These are phyloP conservation scores for Vigna mungo DNA, from an alignment of 306 rosid species.

Conservation along the genomic window DNA sequence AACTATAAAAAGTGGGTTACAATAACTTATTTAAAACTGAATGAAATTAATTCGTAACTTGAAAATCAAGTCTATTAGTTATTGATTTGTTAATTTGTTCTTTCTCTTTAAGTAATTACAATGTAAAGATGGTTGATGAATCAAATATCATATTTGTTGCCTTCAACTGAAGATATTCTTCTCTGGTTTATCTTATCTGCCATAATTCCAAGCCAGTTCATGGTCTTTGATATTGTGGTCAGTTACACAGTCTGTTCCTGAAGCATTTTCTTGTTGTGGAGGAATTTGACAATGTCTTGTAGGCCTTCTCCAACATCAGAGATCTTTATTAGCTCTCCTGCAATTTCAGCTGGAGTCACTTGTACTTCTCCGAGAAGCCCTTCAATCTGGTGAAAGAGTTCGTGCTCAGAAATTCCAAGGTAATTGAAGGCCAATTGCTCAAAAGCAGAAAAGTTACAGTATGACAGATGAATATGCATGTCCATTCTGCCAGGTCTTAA, in stretches of 20 bases:
- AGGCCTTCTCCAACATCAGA: constrained; percentile 26
- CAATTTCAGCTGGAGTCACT: constrained; percentile 60
- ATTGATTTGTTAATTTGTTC: no score
- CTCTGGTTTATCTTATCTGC: no score
- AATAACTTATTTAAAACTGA: no score
- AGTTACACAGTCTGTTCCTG: background rate
- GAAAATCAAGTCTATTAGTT: no score
- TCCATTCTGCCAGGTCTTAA: constrained; percentile 70
- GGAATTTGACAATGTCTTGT: constrained; percentile 46
- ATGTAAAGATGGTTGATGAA: no score
- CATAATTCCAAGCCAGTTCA: no score
- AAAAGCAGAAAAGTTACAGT: constrained; percentile 52
- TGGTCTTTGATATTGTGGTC: no score
- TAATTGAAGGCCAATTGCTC: constrained; percentile 40
- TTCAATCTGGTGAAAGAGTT: constrained; percentile 51
- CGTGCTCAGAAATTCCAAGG: constrained; percentile 46
- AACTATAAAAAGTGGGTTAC: no score
- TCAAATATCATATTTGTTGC: no score
- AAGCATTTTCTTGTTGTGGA: constrained; percentile 7
- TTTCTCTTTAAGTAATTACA: no score
- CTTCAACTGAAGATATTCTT: no score
- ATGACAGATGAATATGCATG: constrained; percentile 52
- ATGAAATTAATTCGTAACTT: no score
- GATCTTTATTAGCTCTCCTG: constrained; percentile 53
- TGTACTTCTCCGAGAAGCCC: constrained; percentile 49